Conservation (phyloP, 768 basidiomycete genomes). For the Bullera alba region DNA sequence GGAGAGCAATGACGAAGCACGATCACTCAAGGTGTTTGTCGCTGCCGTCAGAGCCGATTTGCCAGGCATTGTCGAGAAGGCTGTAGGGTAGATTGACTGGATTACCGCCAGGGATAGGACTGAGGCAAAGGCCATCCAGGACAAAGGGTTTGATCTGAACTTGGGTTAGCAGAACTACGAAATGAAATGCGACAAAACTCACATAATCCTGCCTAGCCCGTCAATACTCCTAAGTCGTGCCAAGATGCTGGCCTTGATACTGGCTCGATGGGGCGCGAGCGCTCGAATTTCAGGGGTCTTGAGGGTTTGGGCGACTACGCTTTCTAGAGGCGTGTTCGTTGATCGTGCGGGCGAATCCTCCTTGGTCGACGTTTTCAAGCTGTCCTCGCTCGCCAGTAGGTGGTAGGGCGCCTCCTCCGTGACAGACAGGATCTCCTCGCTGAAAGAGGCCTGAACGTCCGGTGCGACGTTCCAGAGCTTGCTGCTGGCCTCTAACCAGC, state of each 20-base stretch:
- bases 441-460: neutral
- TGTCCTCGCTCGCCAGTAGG: neutral
- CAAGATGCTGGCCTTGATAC: no score
- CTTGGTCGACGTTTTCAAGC: neutral
- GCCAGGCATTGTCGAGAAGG: neutral
- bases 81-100: constrained; percentile 4
- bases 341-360: neutral
- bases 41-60: neutral
- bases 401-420: neutral
- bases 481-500: constrained; percentile 7
- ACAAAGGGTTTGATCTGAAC: neutral
- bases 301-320: no score
- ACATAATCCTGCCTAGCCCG: neutral
- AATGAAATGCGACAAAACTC: neutral
- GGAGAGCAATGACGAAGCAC: neutral
- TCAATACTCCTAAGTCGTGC: no score
- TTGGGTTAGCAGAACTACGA: neutral
- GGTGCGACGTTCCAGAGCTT: constrained; percentile 1
- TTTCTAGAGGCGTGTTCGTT: neutral
- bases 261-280: no score
- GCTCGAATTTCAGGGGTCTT: no score
- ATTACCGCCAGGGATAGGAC: constrained; percentile 8
- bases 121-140: constrained; percentile 9
- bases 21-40: neutral
- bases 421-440: neutral